phyloP scores from a whole-genome alignment of 257 asterid genomes.

The Nicotiana obtusifolia region DNA sequence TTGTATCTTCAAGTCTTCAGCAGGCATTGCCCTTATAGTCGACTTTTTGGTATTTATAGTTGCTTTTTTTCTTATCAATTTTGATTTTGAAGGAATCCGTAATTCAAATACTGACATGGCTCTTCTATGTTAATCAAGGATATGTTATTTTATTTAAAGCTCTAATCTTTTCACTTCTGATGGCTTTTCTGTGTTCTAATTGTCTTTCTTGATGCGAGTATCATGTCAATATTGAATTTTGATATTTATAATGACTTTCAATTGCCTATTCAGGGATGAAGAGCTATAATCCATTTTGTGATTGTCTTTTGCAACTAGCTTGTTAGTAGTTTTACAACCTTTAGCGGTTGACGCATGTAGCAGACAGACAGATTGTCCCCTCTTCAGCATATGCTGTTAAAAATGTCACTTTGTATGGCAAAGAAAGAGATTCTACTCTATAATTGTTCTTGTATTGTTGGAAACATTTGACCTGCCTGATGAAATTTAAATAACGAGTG shows the following conservation, averaged over 20 bases:
- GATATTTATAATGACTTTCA: neutral
- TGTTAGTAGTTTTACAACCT: too few species aligned
- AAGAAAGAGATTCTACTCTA: neutral
- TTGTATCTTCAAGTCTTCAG: too few species aligned
- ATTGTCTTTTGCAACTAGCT: too few species aligned
- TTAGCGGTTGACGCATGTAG: neutral
- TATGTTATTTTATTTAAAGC: neutral
- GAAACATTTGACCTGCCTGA: neutral
- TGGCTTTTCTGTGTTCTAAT: neutral
- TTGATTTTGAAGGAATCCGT: neutral
- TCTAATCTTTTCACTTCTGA: neutral
- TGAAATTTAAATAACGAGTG: too few species aligned
- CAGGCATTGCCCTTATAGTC: constrained; percentile 16
- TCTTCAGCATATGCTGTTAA: neutral
- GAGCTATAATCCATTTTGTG: neutral
- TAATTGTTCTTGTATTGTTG: neutral
- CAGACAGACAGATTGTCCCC: neutral
- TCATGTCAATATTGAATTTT: neutral
- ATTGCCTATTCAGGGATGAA: neutral
- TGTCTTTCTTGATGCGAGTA: neutral
- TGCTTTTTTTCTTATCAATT: constrained; percentile 24
- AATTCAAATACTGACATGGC: neutral
- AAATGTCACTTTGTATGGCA: neutral
- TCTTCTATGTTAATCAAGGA: constrained; percentile 27
- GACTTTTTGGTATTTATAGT: constrained; percentile 13